Base-by-base conservation (phyloP, 805 yeast genomes). In the Brettanomyces bruxellensis region DNA sequence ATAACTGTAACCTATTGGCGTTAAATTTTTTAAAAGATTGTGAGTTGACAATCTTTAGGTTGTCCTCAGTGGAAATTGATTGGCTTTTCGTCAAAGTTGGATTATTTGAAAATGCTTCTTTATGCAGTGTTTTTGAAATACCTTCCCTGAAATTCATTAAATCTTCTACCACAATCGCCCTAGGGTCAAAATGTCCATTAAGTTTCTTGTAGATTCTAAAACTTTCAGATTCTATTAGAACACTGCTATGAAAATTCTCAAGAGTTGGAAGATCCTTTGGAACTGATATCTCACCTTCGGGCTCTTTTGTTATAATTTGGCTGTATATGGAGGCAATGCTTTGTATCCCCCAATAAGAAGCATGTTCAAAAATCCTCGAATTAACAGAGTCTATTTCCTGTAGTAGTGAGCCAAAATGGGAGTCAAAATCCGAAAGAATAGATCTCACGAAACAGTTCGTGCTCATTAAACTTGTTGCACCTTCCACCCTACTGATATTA, bases 21-120 rank as follows among this genome's bases (percentile, higher is more conserved):
- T 58, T 54, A 47, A 59, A 60, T 11, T 43, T 23, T 23, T 48
- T 51, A 40, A 60, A 60, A 9, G 50, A 45, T 4, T 37, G 25
- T 12, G 63, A 56, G 23, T 49, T 50, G 22, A 59, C 56, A 3
- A 55, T 40, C 8, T 28, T 14, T 22, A 49, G 22, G 34, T 48
- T 49, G n/a, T 43, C 49, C 23, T 9, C 39, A 4, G 35, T 18
- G 14, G 3, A 14, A 11, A n/a, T 36, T 5, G 34, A 7, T 40
- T 25, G 13, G 14, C 14, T 11, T 5, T 12, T 12, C n/a, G 32
- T 7, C n/a, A 9, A 12, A n/a, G 8, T 25, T 7, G 32, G 9
- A 22, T 6, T 8, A 3, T 38, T 18, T 13, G 5, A 7, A 38
- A 18, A 13, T 18, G 41, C 13, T 18, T 23, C 25, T 3, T 14